A percentile compares a stretch with the other conserved stretches of the same genome.
Evolutionary conservation across 768 basidiomycete species (phyloP).

Genomic region (Hemileccinum rubropunctum): DNA sequence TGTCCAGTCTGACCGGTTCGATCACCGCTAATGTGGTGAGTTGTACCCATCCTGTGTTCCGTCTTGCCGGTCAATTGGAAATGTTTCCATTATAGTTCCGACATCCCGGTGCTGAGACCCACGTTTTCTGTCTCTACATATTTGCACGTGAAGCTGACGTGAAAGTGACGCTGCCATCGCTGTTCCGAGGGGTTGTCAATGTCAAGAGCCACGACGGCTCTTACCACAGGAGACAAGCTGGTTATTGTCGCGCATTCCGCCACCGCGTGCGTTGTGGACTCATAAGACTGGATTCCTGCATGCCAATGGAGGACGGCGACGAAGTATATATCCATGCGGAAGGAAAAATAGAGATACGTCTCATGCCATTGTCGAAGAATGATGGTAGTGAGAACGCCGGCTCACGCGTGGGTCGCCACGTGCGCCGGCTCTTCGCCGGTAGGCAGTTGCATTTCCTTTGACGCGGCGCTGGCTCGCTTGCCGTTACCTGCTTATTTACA

Average conservation of each 20-base stretch:
- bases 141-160: slow-evolving; percentile 29
- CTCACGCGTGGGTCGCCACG: slow-evolving; percentile 26
- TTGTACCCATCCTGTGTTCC: slow-evolving; percentile 1
- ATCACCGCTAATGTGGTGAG: slow-evolving; percentile 27
- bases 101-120: slow-evolving; percentile 24
- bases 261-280: slow-evolving; percentile 21
- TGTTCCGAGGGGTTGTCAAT: slow-evolving; percentile 28
- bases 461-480: slow-evolving; percentile 19
- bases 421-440: slow-evolving; percentile 26
- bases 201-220: slow-evolving; percentile 17
- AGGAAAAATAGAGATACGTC: slow-evolving; percentile 22
- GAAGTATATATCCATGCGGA: slow-evolving; percentile 29
- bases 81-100: slow-evolving; percentile 17
- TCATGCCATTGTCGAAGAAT: slow-evolving; percentile 13
- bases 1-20: slow-evolving; percentile 28
- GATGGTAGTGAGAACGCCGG: slow-evolving; percentile 11
- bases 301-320: slow-evolving; percentile 25
- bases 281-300: slow-evolving; percentile 18
- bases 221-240: slow-evolving; percentile 9
- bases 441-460: slow-evolving; percentile 1
- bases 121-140: slow-evolving; percentile 30
- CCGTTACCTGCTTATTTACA: neutral
- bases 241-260: slow-evolving; percentile 25
- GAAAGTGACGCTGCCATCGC: slow-evolving; percentile 26
- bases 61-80: neutral